phyloP scores from a whole-genome alignment of 352 stramenopile species.

The Globisporangium irregulare region DNA sequence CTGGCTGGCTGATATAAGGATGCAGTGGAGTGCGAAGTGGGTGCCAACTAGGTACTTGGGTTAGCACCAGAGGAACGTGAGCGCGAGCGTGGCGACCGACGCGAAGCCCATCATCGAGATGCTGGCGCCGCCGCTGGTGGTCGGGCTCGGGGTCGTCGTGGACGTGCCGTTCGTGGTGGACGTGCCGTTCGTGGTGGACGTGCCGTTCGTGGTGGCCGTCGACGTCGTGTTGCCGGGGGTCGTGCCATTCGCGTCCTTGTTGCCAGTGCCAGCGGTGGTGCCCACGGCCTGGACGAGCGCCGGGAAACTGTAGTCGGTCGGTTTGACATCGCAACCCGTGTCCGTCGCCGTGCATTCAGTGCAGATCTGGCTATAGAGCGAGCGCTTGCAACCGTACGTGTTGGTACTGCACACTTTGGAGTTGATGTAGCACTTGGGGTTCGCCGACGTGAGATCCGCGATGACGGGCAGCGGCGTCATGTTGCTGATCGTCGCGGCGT shows the following conservation, averaged over 20 bases:
- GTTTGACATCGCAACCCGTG: constrained; percentile 1
- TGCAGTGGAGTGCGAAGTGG: background rate
- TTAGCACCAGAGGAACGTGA: constrained; percentile 11
- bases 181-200: constrained; percentile 5
- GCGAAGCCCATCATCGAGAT: background rate
- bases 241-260: constrained; percentile 32
- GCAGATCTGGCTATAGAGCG: constrained; percentile 59
- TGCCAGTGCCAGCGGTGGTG: constrained; percentile 17
- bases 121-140: constrained; percentile 18
- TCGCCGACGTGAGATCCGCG: constrained; percentile 34
- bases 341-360: background rate
- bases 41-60: background rate
- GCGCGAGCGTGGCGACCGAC: constrained; percentile 4
- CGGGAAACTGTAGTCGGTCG: background rate
- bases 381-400: constrained; percentile 54
- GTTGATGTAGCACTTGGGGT: constrained; percentile 71
- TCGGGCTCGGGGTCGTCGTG: constrained; percentile 8
- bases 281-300: constrained; percentile 17
- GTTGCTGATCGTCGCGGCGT: background rate
- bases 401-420: constrained; percentile 48
- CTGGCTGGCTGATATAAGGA: constrained; percentile 3
- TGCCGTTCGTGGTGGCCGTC: constrained; percentile 7
- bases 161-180: constrained; percentile 5
- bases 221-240: constrained; percentile 3
- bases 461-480: constrained; percentile 55